Evolutionary conservation across 345 rosid genomes (phyloP), one percentile per base, ranked within the genome.

Genomic region (Hibiscus tridactylites): DNA sequence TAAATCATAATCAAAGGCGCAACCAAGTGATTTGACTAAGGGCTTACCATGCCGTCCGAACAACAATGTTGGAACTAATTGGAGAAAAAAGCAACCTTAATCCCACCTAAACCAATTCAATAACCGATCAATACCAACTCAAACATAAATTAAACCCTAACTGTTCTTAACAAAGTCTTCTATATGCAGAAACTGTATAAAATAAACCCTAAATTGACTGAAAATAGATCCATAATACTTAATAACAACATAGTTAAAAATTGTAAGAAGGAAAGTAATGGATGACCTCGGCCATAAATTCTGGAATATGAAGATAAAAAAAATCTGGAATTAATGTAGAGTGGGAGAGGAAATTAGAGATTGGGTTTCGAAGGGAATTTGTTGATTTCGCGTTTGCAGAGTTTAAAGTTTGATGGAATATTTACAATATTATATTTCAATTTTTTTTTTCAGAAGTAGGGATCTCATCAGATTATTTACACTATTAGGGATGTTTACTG

Each of bases 41-140:
- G 71, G 71, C 88, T 82, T 72, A 95, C 97, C 97, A 92, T 5
- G 97, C 94, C 16, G 97, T 89, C 47, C 96, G 90, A 73, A 87
- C 78, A 60, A 95, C 88, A 70, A 88, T 39, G 69, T 86, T 89
- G 73, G 97, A 88, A 74, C 82, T 74, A 63, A 92, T 59, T 5
- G 96, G 99, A 72, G 63, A 81, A 65, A 92, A 86, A 60, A 95
- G 90, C 80, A 90, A 76, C 61, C 78, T 84, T 72, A 95, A 72
- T 24, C 99, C 97, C 53, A 82, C 97, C 98, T 95, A 80, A 49
- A 74, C 57, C 65, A 46, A 68, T 39, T 70, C 33, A 75, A 35
- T 69, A 58, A 42, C 29, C 17, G 11, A 26, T 47, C 11, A 13
- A 28, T 17, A 17, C 21, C 21, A 28, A 71, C 54, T 49, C 35